Percentiles rank a stretch among this genome's conserved stretches.
Conservation (phyloP, 2,329 filamentous ascomycete species). For the Venturia carpophila region DNA sequence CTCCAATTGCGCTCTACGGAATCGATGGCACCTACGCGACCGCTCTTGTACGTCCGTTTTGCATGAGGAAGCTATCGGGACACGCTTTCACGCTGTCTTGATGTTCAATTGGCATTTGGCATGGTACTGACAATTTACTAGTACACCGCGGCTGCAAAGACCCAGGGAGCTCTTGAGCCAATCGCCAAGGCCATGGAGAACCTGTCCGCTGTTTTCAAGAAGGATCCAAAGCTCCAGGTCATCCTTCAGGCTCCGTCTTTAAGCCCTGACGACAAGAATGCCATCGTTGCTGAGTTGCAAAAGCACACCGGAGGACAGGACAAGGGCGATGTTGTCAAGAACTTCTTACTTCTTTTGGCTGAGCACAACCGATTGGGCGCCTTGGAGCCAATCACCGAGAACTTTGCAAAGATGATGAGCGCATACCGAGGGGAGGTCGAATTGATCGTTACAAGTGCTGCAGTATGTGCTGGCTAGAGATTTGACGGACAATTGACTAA, state of each 20-base stretch:
- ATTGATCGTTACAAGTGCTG: slow-evolving; percentile 81
- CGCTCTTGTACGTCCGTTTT: slow-evolving; percentile 75
- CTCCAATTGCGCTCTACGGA: slow-evolving; percentile 86
- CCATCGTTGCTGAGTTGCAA: slow-evolving; percentile 78
- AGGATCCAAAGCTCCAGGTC: slow-evolving; percentile 69
- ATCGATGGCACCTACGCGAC: slow-evolving; percentile 97
- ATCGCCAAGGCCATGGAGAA: slow-evolving; percentile 70
- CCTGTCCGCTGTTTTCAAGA: slow-evolving; percentile 65
- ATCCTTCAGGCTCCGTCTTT: slow-evolving; percentile 80
- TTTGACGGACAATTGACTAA: slow-evolving; percentile 1
- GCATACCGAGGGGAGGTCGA: slow-evolving; percentile 90
- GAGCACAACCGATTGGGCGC: slow-evolving; percentile 92
- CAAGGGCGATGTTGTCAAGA: slow-evolving; percentile 78
- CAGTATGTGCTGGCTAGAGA: slow-evolving; percentile 50
- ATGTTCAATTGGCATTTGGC: not conserved
- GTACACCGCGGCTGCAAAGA: slow-evolving; percentile 86
- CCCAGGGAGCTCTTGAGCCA: slow-evolving; percentile 75
- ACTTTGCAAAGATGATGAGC: slow-evolving; percentile 81
- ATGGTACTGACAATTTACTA: slow-evolving; percentile 34
- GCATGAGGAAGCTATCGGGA: not conserved
- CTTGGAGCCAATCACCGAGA: slow-evolving; percentile 72
- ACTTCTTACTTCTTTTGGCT: slow-evolving; percentile 83
- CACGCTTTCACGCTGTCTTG: not conserved
- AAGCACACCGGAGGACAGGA: slow-evolving; percentile 65
- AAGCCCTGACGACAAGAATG: slow-evolving; percentile 67